Percentiles rank a stretch among this genome's conserved stretches.
Conservation (phyloP, 306 rosid species). For the Fagus sylvatica region DNA sequence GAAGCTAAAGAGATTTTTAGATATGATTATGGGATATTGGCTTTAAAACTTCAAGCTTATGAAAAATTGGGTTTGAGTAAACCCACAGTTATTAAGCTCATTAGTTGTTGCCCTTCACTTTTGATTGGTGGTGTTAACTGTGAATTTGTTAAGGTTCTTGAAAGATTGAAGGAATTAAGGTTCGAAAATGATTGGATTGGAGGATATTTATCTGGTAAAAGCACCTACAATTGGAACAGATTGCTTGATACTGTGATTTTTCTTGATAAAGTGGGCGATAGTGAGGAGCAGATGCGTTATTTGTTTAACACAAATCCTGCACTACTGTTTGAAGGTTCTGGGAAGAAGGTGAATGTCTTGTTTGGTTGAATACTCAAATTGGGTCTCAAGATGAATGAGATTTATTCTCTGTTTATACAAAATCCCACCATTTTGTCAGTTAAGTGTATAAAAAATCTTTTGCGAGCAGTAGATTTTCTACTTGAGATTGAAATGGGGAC, state of each 20-base stretch:
- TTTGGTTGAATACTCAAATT: slow-evolving; percentile 49
- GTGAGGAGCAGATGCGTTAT: slow-evolving; percentile 41
- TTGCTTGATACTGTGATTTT: slow-evolving; percentile 58
- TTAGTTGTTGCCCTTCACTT: slow-evolving; percentile 65
- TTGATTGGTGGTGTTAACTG: slow-evolving; percentile 48
- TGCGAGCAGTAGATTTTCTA: slow-evolving; percentile 53
- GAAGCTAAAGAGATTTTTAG: slow-evolving; percentile 66
- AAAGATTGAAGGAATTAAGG: slow-evolving; percentile 50
- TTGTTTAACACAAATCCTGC: slow-evolving; percentile 57
- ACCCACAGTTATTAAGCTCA: slow-evolving; percentile 50
- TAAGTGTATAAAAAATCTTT: slow-evolving; percentile 42
- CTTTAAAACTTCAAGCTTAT: slow-evolving; percentile 48
- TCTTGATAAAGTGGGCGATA: slow-evolving; percentile 54
- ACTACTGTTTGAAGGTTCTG: slow-evolving; percentile 61
- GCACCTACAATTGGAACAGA: slow-evolving; percentile 56
- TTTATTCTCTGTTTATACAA: slow-evolving; percentile 46
- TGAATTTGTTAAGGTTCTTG: slow-evolving; percentile 52
- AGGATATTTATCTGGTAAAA: slow-evolving; percentile 39
- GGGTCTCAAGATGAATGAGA: slow-evolving; percentile 48
- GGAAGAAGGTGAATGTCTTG: slow-evolving; percentile 49
- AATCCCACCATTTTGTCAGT: slow-evolving; percentile 48
- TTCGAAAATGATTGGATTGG: slow-evolving; percentile 63
- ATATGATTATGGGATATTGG: slow-evolving; percentile 45
- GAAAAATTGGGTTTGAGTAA: slow-evolving; percentile 69
- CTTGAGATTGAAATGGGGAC: slow-evolving; percentile 52